Conservation (phyloP, 208 protist genomes). For the Leishmania amazonensis region DNA sequence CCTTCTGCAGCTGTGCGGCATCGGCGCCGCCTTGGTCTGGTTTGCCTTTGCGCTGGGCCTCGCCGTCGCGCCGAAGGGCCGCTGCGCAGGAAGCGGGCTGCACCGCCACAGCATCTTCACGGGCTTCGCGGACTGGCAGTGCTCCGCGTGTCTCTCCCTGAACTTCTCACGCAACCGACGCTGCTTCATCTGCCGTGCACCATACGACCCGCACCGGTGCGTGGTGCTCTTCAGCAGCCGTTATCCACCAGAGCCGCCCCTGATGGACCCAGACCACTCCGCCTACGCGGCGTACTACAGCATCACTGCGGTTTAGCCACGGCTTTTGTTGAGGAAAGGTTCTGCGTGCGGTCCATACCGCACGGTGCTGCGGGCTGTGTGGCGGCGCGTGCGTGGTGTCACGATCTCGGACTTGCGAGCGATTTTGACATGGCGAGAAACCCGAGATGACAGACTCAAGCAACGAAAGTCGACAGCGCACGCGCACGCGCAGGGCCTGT, state of each 20-base stretch:
- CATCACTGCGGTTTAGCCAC: background rate
- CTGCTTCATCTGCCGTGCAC: slow-evolving; percentile 75
- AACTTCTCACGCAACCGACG: slow-evolving; percentile 74
- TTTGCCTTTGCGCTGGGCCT: slow-evolving; percentile 49
- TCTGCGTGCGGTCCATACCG: background rate
- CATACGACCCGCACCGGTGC: slow-evolving; percentile 49
- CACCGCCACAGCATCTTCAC: slow-evolving; percentile 64
- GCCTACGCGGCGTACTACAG: slow-evolving; percentile 47
- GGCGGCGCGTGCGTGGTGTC: background rate
- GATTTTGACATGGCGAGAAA: background rate
- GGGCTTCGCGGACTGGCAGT: slow-evolving; percentile 82
- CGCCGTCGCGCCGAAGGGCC: slow-evolving; percentile 36
- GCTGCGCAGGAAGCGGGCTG: slow-evolving; percentile 38
- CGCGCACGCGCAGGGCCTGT: background rate
- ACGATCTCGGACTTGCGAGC: background rate
- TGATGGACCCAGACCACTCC: slow-evolving; percentile 74
- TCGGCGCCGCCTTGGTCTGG: slow-evolving; percentile 20
- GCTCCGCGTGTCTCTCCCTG: slow-evolving; percentile 51
- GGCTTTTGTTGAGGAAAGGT: background rate
- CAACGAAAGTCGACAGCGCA: background rate
- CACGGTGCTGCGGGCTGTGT: background rate
- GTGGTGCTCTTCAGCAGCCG: slow-evolving; percentile 61
- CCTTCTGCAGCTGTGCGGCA: slow-evolving; percentile 29
- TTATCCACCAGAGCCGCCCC: slow-evolving; percentile 35
- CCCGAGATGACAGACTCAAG: background rate